These are phyloP conservation scores for Isoetes engelmannii DNA, from an alignment of 83 land plant species.

Conservation along the genomic window DNA sequence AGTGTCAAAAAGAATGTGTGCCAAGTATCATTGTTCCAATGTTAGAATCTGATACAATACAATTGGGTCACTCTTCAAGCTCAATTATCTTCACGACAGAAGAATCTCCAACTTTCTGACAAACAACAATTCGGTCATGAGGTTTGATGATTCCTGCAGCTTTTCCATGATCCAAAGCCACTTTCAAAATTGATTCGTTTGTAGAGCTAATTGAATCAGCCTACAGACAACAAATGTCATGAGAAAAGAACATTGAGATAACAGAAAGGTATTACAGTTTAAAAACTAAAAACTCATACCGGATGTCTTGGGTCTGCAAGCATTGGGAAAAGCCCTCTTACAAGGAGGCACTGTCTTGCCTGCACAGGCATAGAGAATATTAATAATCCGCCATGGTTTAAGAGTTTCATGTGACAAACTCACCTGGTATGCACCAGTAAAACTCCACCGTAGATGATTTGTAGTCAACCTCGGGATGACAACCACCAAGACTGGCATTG, in stretches of 20 bases:
- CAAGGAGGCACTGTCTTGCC: conserved; percentile 48
- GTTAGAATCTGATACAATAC: too few species aligned
- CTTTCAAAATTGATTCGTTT: conserved; percentile 25
- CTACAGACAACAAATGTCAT: conserved; percentile 7
- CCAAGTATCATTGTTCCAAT: too few species aligned
- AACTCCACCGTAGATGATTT: conserved; percentile 36
- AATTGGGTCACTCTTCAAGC: conserved; percentile 17
- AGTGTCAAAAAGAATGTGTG: too few species aligned
- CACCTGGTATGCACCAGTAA: conserved; percentile 45
- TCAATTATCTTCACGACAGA: conserved; percentile 45
- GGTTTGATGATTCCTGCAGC: conserved; percentile 35
- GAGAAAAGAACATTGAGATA: neutral
- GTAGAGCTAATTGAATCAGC: conserved; percentile 22
- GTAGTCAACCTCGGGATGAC: conserved; percentile 38
- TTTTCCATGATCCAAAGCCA: conserved; percentile 43
- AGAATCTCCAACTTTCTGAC: conserved; percentile 46
- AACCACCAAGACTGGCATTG: conserved; percentile 49
- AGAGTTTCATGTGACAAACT: neutral
- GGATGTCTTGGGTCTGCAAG: conserved; percentile 40
- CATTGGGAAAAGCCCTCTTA: conserved; percentile 50
- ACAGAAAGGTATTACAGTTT: neutral
- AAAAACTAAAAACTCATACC: conserved; percentile 18
- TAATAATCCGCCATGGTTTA: neutral
- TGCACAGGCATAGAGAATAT: conserved; percentile 16
- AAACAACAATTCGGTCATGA: conserved; percentile 40